Conservation (phyloP, 1,284 basidiomycete genomes). For the Moniliella sp. region DNA sequence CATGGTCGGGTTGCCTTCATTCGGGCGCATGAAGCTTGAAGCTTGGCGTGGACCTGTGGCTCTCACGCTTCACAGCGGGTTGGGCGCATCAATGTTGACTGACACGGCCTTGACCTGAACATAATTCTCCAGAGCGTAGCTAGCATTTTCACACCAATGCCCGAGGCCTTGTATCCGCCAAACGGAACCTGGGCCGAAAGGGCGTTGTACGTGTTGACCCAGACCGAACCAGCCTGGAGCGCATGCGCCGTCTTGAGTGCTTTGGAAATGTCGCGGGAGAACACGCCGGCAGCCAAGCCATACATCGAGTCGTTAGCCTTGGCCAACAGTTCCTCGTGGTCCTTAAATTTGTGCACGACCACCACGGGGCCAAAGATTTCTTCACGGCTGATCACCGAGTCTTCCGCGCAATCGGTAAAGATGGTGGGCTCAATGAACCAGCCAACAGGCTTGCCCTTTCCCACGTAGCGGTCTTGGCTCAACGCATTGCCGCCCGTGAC, state of each 20-base stretch:
- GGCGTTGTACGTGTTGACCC: slow-evolving; percentile 43
- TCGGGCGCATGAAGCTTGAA: too few species aligned
- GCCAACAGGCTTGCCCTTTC: too few species aligned
- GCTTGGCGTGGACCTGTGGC: too few species aligned
- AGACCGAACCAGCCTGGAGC: slow-evolving; percentile 61
- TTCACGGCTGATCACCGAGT: slow-evolving; percentile 70
- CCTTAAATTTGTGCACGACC: slow-evolving; percentile 39
- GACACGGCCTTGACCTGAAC: slow-evolving; percentile 60
- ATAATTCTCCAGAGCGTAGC: slow-evolving; percentile 44
- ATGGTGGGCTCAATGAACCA: slow-evolving; percentile 35
- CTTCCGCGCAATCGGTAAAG: slow-evolving; percentile 42
- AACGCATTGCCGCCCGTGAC: slow-evolving; percentile 55
- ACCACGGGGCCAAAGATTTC: slow-evolving; percentile 76
- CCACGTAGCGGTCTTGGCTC: slow-evolving; percentile 46
- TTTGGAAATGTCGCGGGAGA: slow-evolving; percentile 54
- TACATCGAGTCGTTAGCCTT: slow-evolving; percentile 61
- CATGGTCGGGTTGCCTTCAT: too few species aligned
- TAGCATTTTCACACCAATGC: slow-evolving; percentile 23
- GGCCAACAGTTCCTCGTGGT: slow-evolving; percentile 44
- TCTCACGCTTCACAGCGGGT: slow-evolving; percentile 15
- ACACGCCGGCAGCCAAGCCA: slow-evolving; percentile 68
- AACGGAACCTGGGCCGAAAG: slow-evolving; percentile 12
- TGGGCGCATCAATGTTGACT: slow-evolving; percentile 43
- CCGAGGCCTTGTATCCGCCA: slow-evolving; percentile 19
- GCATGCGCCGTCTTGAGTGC: slow-evolving; percentile 54